Percentiles rank a stretch among this genome's conserved stretches.
phyloP scores from a whole-genome alignment of 345 rosid genomes.

The Moringa oleifera region DNA sequence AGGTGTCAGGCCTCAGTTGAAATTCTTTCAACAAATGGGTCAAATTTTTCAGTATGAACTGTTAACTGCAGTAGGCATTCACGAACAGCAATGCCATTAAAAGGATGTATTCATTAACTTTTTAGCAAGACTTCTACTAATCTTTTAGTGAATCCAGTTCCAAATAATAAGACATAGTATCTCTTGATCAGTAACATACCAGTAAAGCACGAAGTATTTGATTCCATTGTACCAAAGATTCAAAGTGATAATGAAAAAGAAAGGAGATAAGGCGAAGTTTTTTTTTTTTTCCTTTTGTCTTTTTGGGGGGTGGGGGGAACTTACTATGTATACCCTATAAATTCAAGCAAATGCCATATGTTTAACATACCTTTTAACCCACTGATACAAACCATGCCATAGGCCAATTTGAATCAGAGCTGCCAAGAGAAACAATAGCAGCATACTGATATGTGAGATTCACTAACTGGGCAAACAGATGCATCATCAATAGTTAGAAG shows the following conservation, averaged over 20 bases:
- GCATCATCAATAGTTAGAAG: conserved; percentile 1
- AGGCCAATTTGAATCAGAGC: neutral
- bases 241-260: neutral
- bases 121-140: conserved; percentile 6
- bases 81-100: conserved; percentile 15
- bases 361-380: neutral
- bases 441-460: too few relatives aligned
- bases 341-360: too few relatives aligned
- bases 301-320: too few relatives aligned
- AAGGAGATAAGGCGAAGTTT: neutral
- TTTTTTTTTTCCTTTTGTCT: too few relatives aligned
- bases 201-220: neutral
- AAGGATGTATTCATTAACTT: conserved; percentile 16
- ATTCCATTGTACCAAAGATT: neutral
- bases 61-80: conserved; percentile 19
- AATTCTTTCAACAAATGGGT: neutral
- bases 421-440: neutral
- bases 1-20: conserved; percentile 15
- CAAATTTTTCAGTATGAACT: conserved; percentile 16
- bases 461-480: neutral
- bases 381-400: neutral
- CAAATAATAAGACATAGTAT: neutral
- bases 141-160: conserved; percentile 7
- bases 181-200: neutral
- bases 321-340: neutral